Evolutionary conservation across 192 early-diverging fungal genomes (phyloP), one percentile per base, ranked within the genome.

Genomic region (Umbelopsis sp.): DNA sequence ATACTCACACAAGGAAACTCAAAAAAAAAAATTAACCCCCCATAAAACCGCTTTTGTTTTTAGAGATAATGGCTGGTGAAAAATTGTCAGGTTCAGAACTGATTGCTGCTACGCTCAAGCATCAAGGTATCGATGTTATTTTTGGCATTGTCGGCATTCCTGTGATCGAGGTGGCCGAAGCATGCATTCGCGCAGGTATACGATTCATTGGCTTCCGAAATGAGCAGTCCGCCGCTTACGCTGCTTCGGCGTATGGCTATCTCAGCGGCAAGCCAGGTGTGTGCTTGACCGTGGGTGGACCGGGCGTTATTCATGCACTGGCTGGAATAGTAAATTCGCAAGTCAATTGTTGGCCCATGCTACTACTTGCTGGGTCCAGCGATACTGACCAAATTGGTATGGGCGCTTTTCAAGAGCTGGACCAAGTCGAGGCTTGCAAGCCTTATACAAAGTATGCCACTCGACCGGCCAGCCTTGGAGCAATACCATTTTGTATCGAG

Each of bases 71-170:
- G 18, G 10, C 50, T 61, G 27, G 27, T 30, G 27, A 30, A 2
- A 45, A 78, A 15, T 58, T 84, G 13, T 78, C 81, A 4, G 90
- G 90, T 41, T 88, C 89, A 16, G 80, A 86, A 55, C 45, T 89
- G 1, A 77, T 89, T n/a, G 90, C 90, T 10, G 45, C 23, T 8
- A 71, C 86, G 10, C 82, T 92, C 18, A 85, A 86, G 68, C 70
- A 75, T 10, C 90, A 87, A 50, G 86, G 85, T 46, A 86, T 92
- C 22, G 61, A 70, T 18, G 84, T 89, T 3, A 80, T 90, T 4
- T 92, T 92, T 82, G 91, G 91, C 18, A 91, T 92, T 67, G 91
- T 92, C 33, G 91, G 91, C 4, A 90, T 91, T 67, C 91, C 91
- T 25, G 89, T 92, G 11, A 84, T 91, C 22, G 91, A 92, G 46